Evolutionary conservation across 345 rosid species (phyloP).

Genomic region (Clarkia xantiana): DNA sequence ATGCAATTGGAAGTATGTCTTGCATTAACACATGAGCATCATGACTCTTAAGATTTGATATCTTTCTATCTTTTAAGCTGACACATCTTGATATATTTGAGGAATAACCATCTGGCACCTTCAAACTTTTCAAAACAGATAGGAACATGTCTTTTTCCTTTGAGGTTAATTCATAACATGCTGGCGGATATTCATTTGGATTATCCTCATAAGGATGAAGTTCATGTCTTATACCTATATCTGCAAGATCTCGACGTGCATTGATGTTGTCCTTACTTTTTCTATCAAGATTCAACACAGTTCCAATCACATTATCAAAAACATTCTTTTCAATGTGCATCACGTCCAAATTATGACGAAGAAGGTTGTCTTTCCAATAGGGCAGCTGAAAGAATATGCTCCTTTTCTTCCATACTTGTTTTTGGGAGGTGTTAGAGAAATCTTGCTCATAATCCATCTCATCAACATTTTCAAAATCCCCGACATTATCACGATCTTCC

Average conservation of each 20-base stretch:
- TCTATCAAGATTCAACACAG: neutral
- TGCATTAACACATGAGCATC: too few species aligned
- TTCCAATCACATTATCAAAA: neutral
- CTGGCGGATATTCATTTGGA: neutral
- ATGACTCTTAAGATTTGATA: slow-evolving; percentile 1
- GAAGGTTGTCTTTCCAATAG: too few species aligned
- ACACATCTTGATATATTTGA: slow-evolving; percentile 6
- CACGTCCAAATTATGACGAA: neutral
- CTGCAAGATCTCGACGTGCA: too few species aligned
- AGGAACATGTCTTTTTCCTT: neutral
- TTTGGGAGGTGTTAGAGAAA: too few species aligned
- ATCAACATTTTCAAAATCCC: too few species aligned
- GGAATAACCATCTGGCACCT: slow-evolving; percentile 5
- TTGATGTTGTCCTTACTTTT: slow-evolving; percentile 4
- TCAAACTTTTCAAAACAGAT: neutral
- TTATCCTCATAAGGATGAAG: neutral
- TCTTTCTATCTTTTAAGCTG: slow-evolving; percentile 1
- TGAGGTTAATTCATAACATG: neutral
- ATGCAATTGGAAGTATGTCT: too few species aligned
- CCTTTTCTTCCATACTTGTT: neutral
- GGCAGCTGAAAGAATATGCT: neutral
- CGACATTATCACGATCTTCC: too few species aligned
- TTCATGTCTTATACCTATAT: neutral
- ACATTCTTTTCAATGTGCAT: slow-evolving; percentile 1
- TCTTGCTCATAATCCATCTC: too few species aligned